Percentiles rank a stretch among this genome's conserved stretches.
Conservation (phyloP, 306 rosid species). For the Arachis stenosperma region DNA sequence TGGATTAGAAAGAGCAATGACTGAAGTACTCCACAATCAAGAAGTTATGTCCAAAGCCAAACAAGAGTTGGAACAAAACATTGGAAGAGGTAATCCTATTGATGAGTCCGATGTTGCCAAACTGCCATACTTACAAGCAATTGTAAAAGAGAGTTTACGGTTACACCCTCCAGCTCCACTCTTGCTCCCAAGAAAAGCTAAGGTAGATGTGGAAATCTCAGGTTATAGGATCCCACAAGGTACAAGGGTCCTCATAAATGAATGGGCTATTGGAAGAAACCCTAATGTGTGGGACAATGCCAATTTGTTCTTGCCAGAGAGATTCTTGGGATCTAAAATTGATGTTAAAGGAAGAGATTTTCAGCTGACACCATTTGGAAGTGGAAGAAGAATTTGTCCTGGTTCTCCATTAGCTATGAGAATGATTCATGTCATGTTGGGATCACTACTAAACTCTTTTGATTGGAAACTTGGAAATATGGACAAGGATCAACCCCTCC, state of each 20-base stretch:
- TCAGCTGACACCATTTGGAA: conserved; percentile 54
- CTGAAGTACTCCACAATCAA: conserved; percentile 40
- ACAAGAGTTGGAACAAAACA: conserved; percentile 39
- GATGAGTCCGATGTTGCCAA: conserved; percentile 49
- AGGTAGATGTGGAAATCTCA: neutral
- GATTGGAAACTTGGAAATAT: neutral
- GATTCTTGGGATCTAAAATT: conserved; percentile 34
- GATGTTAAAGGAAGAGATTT: conserved; percentile 40
- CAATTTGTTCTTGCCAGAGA: conserved; percentile 43
- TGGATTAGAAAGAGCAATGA: neutral
- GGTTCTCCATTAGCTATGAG: conserved; percentile 43
- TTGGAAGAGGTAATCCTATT: conserved; percentile 52
- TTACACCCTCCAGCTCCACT: neutral
- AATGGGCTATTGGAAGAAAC: neutral
- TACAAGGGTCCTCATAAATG: conserved; percentile 45
- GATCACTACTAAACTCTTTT: neutral
- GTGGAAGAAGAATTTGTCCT: conserved; percentile 43
- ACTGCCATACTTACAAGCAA: conserved; percentile 45
- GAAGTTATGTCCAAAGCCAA: conserved; percentile 43
- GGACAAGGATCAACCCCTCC: conserved; percentile 13
- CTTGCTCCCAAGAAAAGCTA: neutral
- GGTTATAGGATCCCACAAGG: conserved; percentile 49
- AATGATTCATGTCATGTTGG: neutral
- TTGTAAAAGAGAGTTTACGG: neutral
- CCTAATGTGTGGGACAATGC: conserved; percentile 44